A percentile compares a stretch with the other conserved stretches of the same genome.
These are phyloP conservation scores for Komagataella kurtzmanii DNA, from an alignment of 805 yeast species.

Conservation along the genomic window DNA sequence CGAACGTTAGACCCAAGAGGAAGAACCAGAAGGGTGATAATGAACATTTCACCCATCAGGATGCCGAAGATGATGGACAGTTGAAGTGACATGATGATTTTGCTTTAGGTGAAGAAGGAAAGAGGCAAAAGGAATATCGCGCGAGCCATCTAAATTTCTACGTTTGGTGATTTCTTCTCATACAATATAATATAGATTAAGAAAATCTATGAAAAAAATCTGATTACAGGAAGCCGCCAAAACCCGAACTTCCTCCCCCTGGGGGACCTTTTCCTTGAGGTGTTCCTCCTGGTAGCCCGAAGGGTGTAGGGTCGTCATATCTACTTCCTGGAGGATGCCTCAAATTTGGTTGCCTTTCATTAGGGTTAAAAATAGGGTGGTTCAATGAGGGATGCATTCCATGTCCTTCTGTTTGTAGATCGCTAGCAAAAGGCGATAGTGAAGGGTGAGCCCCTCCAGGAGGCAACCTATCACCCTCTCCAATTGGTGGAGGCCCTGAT, in stretches of 20 bases:
- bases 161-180: not conserved
- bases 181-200: not conserved
- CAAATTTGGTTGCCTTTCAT: not conserved
- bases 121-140: not conserved
- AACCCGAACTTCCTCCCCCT: not conserved
- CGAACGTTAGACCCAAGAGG: slow-evolving; percentile 36
- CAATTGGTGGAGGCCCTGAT: not conserved
- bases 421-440: not conserved
- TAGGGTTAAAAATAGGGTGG: not conserved
- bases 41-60: slow-evolving; percentile 29
- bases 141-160: not conserved
- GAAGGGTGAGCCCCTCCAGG: not conserved
- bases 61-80: slow-evolving; percentile 20
- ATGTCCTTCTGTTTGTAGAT: not conserved
- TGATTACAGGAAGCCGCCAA: not conserved
- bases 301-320: not conserved
- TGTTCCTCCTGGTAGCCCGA: not conserved
- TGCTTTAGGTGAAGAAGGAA: not conserved
- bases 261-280: not conserved
- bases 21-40: slow-evolving; percentile 26
- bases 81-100: not conserved
- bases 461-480: not conserved
- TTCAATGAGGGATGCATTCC: not conserved
- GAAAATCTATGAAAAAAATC: not conserved
- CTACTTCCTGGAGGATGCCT: not conserved